Evolutionary conservation across 2,329 filamentous ascomycete genomes (phyloP).

Genomic region (Chalara sp.): DNA sequence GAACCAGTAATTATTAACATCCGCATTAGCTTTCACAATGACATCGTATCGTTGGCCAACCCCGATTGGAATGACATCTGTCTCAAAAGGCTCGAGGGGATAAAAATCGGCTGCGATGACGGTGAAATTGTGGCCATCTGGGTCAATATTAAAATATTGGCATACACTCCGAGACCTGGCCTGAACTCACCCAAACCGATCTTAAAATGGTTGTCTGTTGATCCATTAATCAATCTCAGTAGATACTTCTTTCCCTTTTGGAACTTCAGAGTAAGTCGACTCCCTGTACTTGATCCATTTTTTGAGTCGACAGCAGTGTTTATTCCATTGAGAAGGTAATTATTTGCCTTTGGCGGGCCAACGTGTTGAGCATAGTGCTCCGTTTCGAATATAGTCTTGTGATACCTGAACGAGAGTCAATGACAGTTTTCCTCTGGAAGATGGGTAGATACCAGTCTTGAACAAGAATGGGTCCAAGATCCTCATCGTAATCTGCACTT

Average conservation of each 20-base stretch:
- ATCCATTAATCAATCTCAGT: neutral
- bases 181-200: conserved; percentile 32
- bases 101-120: neutral
- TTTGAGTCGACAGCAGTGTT: neutral
- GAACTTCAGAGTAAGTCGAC: neutral
- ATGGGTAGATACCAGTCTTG: neutral
- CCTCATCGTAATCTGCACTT: neutral
- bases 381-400: neutral
- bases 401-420: neutral
- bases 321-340: neutral
- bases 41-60: conserved; percentile 7
- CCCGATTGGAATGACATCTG: neutral
- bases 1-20: neutral
- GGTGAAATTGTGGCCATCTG: neutral
- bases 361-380: neutral
- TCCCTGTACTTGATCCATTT: neutral
- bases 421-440: too few relatives aligned
- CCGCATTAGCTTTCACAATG: conserved; percentile 1
- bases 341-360: neutral
- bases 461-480: neutral
- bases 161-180: neutral
- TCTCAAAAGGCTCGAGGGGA: conserved; percentile 4
- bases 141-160: neutral
- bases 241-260: neutral
- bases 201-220: conserved; percentile 37